Base-by-base conservation (phyloP, 768 basidiomycete species). In the Amanita phalloides region DNA sequence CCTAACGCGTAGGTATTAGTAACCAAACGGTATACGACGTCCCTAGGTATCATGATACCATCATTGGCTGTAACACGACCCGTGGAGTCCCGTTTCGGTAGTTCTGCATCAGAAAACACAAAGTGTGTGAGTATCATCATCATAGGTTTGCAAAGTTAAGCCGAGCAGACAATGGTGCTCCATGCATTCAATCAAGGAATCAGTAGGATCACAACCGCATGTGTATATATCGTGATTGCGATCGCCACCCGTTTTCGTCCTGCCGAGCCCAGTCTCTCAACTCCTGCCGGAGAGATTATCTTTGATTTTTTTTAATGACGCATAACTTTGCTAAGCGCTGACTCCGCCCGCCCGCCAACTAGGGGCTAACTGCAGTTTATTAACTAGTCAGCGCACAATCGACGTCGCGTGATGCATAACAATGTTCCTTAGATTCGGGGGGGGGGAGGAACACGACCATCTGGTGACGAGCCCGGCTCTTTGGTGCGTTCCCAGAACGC, bases 31-130 rank as follows among this genome's bases (percentile, higher is more conserved):
- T 23, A 20, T 36, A 13, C 23, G 38, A 42, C 21, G 21, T 25
- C 48, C 48, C 36, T 39, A 7, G 10, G 38, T 39, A 51, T 51
- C 48, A 13, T 36, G 33, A 52, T 52, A 38, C 33, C 51, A 52
- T 50, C 49, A 43, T 20, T 26, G 38, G 44, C n/a, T 28, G 44
- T 30, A 45, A 45, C 44, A 45, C 44, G 26, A 32, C 47, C 32
- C 30, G 11, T 32, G 17, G 47, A 48, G 21, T n/a, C 47, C 47
- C 23, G 41, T 35, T 48, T 37, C 35, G 47, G 47, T 20, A 45
- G 25, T 33, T 48, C 14, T 48, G 33, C 21, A 48, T 48, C 47
- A 48, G 47, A 48, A 48, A 33, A 33, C 47, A 32, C 28, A 37
- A 32, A 7, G 17, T 35, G 47, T 48, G 47, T 48, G 47, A 48